Evolutionary conservation across 2,329 filamentous ascomycete genomes (phyloP).

Genomic region (Thermoascus crustaceus): DNA sequence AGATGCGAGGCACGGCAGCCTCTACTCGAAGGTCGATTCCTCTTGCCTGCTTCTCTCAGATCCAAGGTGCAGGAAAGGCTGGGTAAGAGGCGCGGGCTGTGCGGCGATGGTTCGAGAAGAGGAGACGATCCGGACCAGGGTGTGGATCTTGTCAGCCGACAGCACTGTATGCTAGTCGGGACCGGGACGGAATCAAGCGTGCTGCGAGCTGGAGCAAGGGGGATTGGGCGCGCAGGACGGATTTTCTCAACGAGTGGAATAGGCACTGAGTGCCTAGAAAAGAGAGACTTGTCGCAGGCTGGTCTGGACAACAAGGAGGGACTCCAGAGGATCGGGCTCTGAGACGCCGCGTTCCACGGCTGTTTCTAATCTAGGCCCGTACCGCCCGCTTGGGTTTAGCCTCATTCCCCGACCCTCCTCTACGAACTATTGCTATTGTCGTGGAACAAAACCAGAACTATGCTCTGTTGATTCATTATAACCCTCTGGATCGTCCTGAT

Average conservation of each 20-base stretch:
- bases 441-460: too few species aligned
- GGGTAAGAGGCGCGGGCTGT: too few species aligned
- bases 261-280: constrained; percentile 17
- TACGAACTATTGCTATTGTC: too few species aligned
- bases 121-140: not conserved
- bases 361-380: not conserved
- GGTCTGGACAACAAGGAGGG: not conserved
- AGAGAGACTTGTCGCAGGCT: constrained; percentile 1
- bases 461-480: too few species aligned
- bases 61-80: too few species aligned
- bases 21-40: too few species aligned
- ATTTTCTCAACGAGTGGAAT: constrained; percentile 20
- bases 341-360: not conserved
- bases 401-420: not conserved
- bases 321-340: not conserved
- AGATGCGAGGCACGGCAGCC: too few species aligned
- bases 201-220: not conserved
- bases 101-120: not conserved
- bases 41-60: too few species aligned
- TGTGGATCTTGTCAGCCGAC: not conserved
- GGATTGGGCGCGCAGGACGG: constrained; percentile 3
- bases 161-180: not conserved
- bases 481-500: not conserved
- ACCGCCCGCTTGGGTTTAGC: not conserved
- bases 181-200: too few species aligned